A percentile compares a stretch with the other conserved stretches of the same genome.
phyloP scores from a whole-genome alignment of 1,139 yeast species.

The Dujonia santamariae region DNA sequence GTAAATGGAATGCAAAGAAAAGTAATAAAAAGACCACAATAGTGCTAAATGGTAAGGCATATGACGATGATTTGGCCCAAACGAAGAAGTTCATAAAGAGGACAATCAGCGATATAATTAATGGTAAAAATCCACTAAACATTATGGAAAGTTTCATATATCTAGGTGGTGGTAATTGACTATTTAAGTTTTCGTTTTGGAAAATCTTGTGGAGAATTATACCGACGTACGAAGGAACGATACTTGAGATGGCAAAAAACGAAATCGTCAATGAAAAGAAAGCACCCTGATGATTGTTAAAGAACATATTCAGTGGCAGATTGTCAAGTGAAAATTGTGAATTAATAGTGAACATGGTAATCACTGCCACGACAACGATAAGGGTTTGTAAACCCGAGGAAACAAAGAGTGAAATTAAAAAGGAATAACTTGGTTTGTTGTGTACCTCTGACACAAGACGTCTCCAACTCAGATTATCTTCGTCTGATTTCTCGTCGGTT shows the following conservation, averaged over 20 bases:
- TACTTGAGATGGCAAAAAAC: conserved; percentile 66
- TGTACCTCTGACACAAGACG: conserved; percentile 52
- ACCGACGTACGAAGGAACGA: conserved; percentile 71
- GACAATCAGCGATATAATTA: conserved; percentile 49
- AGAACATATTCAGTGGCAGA: conserved; percentile 22
- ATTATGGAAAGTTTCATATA: conserved; percentile 38
- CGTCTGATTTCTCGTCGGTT: conserved; percentile 9
- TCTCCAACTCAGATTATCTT: conserved; percentile 43
- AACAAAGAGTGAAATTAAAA: conserved; percentile 52
- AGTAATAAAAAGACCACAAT: conserved; percentile 54
- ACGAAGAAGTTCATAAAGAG: conserved; percentile 63
- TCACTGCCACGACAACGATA: conserved; percentile 61
- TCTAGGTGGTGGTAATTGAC: conserved; percentile 18
- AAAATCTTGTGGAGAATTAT: conserved; percentile 57
- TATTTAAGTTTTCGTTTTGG: conserved; percentile 31
- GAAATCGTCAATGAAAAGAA: conserved; percentile 58
- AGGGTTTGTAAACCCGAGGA: conserved; percentile 74
- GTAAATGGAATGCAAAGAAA: conserved; percentile 66
- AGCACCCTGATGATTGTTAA: conserved; percentile 63
- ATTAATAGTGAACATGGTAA: conserved; percentile 54
- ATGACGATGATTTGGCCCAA: conserved; percentile 75
- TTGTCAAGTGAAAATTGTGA: conserved; percentile 20
- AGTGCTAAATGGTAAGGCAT: conserved; percentile 76
- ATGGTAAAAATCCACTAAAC: conserved; percentile 64
- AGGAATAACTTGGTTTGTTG: conserved; percentile 45